A percentile compares a stretch with the other conserved stretches of the same genome.
phyloP scores from a whole-genome alignment of 2,329 filamentous ascomycete species.

The Paecilomyces sp. region DNA sequence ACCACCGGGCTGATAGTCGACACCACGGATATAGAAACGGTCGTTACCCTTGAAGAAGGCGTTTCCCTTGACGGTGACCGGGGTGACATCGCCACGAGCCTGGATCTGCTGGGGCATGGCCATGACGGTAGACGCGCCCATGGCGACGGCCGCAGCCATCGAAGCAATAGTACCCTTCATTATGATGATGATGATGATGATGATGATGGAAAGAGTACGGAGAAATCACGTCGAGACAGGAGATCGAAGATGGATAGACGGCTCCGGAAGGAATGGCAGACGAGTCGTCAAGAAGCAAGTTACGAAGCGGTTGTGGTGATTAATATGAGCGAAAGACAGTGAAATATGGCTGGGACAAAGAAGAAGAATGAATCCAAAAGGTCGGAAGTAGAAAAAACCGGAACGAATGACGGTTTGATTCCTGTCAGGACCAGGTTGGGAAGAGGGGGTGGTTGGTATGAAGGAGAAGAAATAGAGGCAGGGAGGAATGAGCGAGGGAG shows the following conservation, averaged over 20 bases:
- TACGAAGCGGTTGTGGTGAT: not conserved
- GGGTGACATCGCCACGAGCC: conserved; percentile 42
- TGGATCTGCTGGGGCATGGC: conserved; percentile 32
- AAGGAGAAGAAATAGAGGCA: not conserved
- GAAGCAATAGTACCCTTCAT: conserved; percentile 50
- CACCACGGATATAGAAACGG: conserved; percentile 48
- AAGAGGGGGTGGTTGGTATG: not conserved
- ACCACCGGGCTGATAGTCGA: conserved; percentile 61
- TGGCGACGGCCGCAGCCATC: conserved; percentile 38
- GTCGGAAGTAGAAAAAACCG: conserved; percentile 2
- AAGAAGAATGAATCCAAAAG: not conserved
- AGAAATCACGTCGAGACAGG: not conserved
- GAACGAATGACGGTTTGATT: conserved; percentile 6
- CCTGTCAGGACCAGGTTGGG: not conserved
- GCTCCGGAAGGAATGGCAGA: not conserved
- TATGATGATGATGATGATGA: conserved; percentile 13
- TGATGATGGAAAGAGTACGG: not conserved
- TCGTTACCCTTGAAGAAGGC: conserved; percentile 58
- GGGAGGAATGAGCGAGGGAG: conserved; percentile 1
- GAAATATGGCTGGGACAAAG: conserved; percentile 1
- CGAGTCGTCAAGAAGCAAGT: not conserved
- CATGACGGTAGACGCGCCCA: conserved; percentile 40
- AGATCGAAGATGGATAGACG: not conserved
- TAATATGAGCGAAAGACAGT: not conserved
- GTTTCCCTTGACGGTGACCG: conserved; percentile 57